Conservation (phyloP, 140 eudicot species). For the Ambrosia hybrid region DNA sequence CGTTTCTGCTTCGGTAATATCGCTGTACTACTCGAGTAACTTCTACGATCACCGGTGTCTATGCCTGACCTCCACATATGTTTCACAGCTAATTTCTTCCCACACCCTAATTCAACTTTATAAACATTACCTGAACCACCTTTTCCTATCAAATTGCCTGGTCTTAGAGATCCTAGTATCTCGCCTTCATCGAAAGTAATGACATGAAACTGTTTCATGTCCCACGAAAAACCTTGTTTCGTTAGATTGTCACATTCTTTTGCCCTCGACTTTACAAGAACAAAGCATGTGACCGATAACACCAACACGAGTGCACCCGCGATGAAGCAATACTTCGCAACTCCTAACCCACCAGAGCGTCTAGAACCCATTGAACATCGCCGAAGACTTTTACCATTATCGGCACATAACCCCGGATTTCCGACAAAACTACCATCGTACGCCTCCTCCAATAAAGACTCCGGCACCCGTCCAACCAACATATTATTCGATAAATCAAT, state of each 20-base stretch:
- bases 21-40: conserved; percentile 32
- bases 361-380: conserved; percentile 39
- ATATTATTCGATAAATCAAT: conserved; percentile 65
- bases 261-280: conserved; percentile 21
- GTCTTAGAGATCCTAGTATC: conserved; percentile 41
- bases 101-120: conserved; percentile 48
- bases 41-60: conserved; percentile 29
- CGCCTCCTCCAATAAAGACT: conserved; percentile 43
- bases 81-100: conserved; percentile 60
- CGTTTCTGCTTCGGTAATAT: conserved; percentile 38
- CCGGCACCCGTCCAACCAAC: conserved; percentile 62
- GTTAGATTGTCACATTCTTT: conserved; percentile 19
- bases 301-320: conserved; percentile 39
- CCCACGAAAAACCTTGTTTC: conserved; percentile 43
- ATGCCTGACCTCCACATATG: conserved; percentile 53
- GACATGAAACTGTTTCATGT: conserved; percentile 61
- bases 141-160: conserved; percentile 56
- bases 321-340: conserved; percentile 39
- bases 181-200: conserved; percentile 56
- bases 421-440: conserved; percentile 43
- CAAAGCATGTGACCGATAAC: conserved; percentile 32
- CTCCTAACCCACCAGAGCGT: conserved; percentile 29
- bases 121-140: conserved; percentile 83
- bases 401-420: conserved; percentile 58
- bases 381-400: conserved; percentile 21